Evolutionary conservation across 805 yeast species (phyloP).

Genomic region (Dipodascus geniculatus): DNA sequence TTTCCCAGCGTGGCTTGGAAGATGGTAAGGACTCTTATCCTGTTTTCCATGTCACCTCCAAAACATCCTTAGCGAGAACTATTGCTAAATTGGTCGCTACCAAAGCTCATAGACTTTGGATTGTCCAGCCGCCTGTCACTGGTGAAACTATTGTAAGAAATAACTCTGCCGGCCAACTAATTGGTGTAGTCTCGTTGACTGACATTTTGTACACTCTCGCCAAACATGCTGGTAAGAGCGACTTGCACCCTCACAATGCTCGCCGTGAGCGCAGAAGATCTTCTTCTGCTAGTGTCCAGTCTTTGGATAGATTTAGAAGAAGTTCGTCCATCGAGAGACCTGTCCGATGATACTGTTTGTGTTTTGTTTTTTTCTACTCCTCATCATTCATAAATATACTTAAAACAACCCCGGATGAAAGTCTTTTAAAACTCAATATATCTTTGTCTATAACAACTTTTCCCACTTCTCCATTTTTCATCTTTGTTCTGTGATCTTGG

Average conservation of each 20-base stretch:
- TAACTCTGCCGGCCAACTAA: conserved; percentile 47
- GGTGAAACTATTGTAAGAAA: conserved; percentile 15
- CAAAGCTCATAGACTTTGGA: conserved; percentile 62
- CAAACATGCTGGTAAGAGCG: conserved; percentile 47
- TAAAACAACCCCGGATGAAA: no score
- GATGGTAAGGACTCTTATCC: conserved; percentile 96
- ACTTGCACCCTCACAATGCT: conserved; percentile 75
- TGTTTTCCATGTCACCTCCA: conserved; percentile 79
- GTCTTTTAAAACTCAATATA: no score
- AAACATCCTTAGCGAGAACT: conserved; percentile 73
- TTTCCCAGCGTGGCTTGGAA: conserved; percentile 79
- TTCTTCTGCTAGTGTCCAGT: conserved; percentile 14
- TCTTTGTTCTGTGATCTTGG: no score
- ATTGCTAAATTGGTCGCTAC: conserved; percentile 95
- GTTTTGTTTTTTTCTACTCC: neutral
- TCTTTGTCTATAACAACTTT: no score
- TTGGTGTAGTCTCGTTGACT: conserved; percentile 87
- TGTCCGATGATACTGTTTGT: conserved; percentile 1
- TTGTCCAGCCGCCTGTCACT: conserved; percentile 23
- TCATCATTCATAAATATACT: neutral
- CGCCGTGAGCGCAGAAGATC: conserved; percentile 69
- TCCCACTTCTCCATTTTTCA: no score
- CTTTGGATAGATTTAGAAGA: conserved; percentile 9
- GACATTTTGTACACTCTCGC: conserved; percentile 81
- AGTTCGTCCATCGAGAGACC: conserved; percentile 6